A percentile compares a stretch with the other conserved stretches of the same genome.
phyloP scores from a whole-genome alignment of 2,329 filamentous ascomycete species.

The Colletotrichum eleusines region DNA sequence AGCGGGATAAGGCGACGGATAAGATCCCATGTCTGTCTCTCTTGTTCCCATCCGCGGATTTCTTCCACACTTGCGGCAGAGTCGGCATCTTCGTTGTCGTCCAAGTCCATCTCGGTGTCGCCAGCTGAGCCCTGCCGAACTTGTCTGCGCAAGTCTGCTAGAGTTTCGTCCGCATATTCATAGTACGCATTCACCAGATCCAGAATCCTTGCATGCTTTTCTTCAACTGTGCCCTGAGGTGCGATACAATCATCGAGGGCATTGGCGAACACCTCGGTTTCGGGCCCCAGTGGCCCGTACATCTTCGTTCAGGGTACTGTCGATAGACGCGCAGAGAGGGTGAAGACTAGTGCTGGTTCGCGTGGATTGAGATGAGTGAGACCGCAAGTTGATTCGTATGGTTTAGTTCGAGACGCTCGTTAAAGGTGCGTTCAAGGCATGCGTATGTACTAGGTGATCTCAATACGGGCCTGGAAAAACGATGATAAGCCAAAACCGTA shows the following conservation, averaged over 20 bases:
- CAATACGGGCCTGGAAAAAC: not conserved
- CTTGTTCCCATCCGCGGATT: slow-evolving; percentile 76
- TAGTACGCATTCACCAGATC: slow-evolving; percentile 76
- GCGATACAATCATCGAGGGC: slow-evolving; percentile 80
- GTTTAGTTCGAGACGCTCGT: slow-evolving; percentile 3
- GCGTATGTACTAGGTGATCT: not conserved
- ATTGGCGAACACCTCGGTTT: slow-evolving; percentile 89
- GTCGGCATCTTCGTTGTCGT: slow-evolving; percentile 58
- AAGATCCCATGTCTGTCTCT: slow-evolving; percentile 92
- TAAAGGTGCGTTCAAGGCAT: not conserved
- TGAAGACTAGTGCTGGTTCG: not conserved
- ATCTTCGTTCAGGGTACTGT: slow-evolving; percentile 14
- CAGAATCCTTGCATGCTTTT: slow-evolving; percentile 75
- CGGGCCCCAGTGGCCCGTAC: slow-evolving; percentile 64
- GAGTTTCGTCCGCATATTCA: slow-evolving; percentile 63
- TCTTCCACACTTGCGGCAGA: slow-evolving; percentile 56
- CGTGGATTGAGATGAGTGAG: not conserved
- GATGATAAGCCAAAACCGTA: not conserved
- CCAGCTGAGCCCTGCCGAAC: slow-evolving; percentile 42
- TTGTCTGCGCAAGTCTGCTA: slow-evolving; percentile 57
- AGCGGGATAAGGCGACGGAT: slow-evolving; percentile 80
- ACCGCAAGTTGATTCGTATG: slow-evolving; percentile 1
- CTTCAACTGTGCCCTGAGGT: slow-evolving; percentile 59
- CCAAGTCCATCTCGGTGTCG: slow-evolving; percentile 68
- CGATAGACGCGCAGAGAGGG: not conserved